phyloP scores from a whole-genome alignment of 176 grass and related monocot species.

The Oryza glumipatula region DNA sequence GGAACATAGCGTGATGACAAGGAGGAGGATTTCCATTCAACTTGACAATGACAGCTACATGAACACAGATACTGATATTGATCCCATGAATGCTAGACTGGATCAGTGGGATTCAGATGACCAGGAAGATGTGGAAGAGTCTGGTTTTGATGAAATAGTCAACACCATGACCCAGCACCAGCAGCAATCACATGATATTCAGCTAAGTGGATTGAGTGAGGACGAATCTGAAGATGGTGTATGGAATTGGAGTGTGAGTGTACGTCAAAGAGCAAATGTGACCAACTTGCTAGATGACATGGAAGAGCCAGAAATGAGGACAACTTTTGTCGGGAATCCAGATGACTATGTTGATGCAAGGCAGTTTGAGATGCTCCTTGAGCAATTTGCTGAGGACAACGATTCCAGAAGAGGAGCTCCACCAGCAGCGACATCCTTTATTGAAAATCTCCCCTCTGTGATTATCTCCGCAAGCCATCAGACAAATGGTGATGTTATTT shows the following conservation, averaged over 20 bases:
- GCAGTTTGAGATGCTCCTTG: constrained; percentile 74
- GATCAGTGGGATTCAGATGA: constrained; percentile 80
- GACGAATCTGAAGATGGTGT: constrained; percentile 44
- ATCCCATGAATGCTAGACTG: constrained; percentile 79
- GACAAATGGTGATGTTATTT: constrained; percentile 61
- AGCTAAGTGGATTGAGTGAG: constrained; percentile 27
- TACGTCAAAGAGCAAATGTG: constrained; percentile 29
- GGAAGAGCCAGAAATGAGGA: constrained; percentile 43
- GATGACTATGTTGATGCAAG: constrained; percentile 79
- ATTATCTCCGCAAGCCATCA: constrained; percentile 59
- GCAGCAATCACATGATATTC: constrained; percentile 39
- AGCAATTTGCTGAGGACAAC: constrained; percentile 73
- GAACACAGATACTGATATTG: constrained; percentile 78
- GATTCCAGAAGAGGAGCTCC: constrained; percentile 73
- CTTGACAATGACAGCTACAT: constrained; percentile 60
- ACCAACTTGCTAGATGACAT: constrained; percentile 37
- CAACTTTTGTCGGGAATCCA: constrained; percentile 56
- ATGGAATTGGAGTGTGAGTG: constrained; percentile 39
- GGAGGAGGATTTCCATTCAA: constrained; percentile 58
- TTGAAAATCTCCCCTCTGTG: constrained; percentile 60
- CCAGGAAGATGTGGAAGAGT: constrained; percentile 61
- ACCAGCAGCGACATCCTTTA: constrained; percentile 58
- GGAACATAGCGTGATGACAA: constrained; percentile 46
- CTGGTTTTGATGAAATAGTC: constrained; percentile 58
- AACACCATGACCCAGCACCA: constrained; percentile 29